Conservation (phyloP, 1,284 basidiomycete species). For the Cryptococcus sp. region DNA sequence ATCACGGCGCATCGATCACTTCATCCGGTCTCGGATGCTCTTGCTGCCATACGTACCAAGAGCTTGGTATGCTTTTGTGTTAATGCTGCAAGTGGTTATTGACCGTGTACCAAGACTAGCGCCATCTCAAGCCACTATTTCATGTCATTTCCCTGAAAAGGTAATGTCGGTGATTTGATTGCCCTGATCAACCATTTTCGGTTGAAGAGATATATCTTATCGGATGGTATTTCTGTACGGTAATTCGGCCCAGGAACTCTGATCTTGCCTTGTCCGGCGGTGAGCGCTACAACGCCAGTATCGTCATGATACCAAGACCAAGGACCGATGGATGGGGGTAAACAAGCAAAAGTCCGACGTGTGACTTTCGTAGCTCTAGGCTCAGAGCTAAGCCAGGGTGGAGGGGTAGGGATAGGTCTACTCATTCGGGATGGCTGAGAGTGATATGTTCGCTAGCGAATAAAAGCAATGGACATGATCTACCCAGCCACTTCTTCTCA, state of each 20-base stretch:
- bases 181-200: too few relatives aligned
- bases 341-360: not conserved
- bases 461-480: too few relatives aligned
- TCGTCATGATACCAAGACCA: not conserved
- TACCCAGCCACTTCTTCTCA: not conserved
- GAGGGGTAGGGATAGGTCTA: not conserved
- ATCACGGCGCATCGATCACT: too few relatives aligned
- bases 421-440: not conserved
- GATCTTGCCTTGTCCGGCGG: not conserved
- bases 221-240: not conserved
- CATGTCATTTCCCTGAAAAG: too few relatives aligned
- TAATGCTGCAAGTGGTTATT: too few relatives aligned
- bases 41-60: too few relatives aligned
- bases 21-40: too few relatives aligned
- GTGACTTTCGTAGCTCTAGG: not conserved
- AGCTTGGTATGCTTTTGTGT: too few relatives aligned
- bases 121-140: too few relatives aligned
- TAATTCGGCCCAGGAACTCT: not conserved
- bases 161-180: too few relatives aligned
- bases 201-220: too few relatives aligned
- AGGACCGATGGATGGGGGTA: not conserved
- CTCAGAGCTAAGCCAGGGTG: not conserved
- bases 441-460: not conserved
- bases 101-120: too few relatives aligned
- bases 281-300: not conserved